phyloP scores from a whole-genome alignment of 2,329 filamentous ascomycete species.

The Colletotrichum sojae region DNA sequence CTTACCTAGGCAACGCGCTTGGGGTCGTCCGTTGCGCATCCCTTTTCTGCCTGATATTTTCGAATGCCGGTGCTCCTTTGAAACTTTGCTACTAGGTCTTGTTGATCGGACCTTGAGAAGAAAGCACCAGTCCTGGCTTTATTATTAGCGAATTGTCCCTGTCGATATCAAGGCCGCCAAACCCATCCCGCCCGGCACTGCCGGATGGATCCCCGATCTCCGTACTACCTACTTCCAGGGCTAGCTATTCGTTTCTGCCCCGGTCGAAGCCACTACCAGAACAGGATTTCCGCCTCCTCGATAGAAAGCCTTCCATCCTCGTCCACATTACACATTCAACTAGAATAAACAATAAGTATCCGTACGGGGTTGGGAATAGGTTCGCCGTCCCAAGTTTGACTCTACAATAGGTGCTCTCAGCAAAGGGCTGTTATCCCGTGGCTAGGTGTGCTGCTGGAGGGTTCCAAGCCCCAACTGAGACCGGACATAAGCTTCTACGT shows the following conservation, averaged over 20 bases:
- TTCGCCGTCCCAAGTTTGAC: no score
- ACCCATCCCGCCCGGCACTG: conserved; percentile 21
- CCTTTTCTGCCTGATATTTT: neutral
- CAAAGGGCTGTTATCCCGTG: no score
- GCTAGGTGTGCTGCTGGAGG: no score
- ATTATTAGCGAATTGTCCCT: conserved; percentile 19
- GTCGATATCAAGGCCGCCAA: conserved; percentile 20
- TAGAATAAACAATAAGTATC: no score
- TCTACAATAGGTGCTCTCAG: no score
- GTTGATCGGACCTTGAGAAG: neutral
- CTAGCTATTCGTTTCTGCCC: conserved; percentile 3
- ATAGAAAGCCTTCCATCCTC: no score
- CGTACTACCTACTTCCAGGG: neutral
- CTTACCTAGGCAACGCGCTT: conserved; percentile 28
- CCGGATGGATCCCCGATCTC: conserved; percentile 25
- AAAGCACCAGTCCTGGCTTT: no score
- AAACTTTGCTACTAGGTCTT: conserved; percentile 4
- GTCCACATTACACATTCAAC: no score
- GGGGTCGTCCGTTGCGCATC: conserved; percentile 1
- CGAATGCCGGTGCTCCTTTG: neutral
- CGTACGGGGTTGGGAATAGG: no score
- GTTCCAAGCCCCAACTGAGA: no score
- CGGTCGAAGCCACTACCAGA: conserved; percentile 16
- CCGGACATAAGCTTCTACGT: no score
- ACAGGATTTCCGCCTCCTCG: conserved; percentile 11